Evolutionary conservation across 768 basidiomycete genomes (phyloP), one percentile per base, ranked within the genome.

Genomic region (Heimioporus sp.): DNA sequence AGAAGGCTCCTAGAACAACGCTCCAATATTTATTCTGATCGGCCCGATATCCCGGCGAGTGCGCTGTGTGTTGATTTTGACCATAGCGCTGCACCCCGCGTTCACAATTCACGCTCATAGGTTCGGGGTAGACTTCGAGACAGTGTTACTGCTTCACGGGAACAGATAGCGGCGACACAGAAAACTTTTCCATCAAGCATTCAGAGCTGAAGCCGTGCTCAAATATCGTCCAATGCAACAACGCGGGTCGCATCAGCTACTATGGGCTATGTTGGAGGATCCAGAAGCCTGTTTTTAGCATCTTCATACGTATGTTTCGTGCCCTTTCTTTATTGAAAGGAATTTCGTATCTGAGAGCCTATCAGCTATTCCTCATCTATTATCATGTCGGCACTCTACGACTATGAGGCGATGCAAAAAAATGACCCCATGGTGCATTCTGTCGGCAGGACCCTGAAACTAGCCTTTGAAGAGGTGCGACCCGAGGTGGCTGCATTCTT

Each of bases 91-190:
- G 16, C 46, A 6, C 24, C 24, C 7, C 51, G 30, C 2, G 34
- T 32, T 35, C 13, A 35, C 35, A 13, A 12, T 35, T 28, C 3
- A 28, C 7, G 5, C n/a, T 30, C 38, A 7, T 38, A 65, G 64
- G 51, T 48, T 70, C 61, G 68, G 70, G 54, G 1, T 74, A 48
- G 67, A 63, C 62, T 73, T 72, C 52, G 65, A 68, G 43, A 62
- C 65, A 1, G 65, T 58, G 12, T 43, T 72, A 12, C 64, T 72
- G 59, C 59, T 41, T n/a, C 74, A 76, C 51, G 73, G 72, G 10
- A 60, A 65, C 15, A 60, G 61, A 46, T 76, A 73, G 76, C 65
- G 71, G 13, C 39, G 43, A 21, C 69, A 73, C 35, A 57, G 73
- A 51, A 62, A 67, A 34, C 51, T 73, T 5, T 67, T 68, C 34